A percentile compares a stretch with the other conserved stretches of the same genome.
Evolutionary conservation across 495 filamentous ascomycete species (phyloP).

Genomic region (Friedmanniomyces simplex): DNA sequence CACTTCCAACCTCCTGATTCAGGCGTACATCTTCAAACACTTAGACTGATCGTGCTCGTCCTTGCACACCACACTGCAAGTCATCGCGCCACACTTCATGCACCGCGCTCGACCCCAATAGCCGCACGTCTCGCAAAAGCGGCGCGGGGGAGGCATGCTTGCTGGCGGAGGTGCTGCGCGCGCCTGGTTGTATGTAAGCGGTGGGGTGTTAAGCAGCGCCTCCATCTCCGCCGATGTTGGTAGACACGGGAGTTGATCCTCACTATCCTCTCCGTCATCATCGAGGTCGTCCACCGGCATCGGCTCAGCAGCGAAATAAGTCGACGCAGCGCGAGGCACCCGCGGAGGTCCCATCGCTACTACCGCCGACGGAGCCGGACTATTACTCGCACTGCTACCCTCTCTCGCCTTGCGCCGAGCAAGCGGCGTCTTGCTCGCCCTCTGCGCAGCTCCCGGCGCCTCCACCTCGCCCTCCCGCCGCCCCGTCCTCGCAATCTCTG

Average conservation of each 20-base stretch:
- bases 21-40: conserved; percentile 42
- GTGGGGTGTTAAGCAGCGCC: conserved; percentile 56
- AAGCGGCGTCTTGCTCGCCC: conserved; percentile 24
- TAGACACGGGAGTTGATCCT: conserved; percentile 52
- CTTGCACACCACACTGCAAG: conserved; percentile 75
- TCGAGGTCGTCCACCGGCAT: conserved; percentile 14
- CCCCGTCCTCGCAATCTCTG: conserved; percentile 40
- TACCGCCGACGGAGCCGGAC: conserved; percentile 2
- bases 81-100: conserved; percentile 68
- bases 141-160: conserved; percentile 42
- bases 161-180: conserved; percentile 46
- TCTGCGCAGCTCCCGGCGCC: conserved; percentile 11
- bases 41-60: conserved; percentile 67
- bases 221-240: conserved; percentile 60
- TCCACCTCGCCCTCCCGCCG: conserved; percentile 13
- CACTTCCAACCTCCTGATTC: neutral
- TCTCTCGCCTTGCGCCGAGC: conserved; percentile 7
- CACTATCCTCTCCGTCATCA: conserved; percentile 34
- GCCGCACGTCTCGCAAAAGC: conserved; percentile 82
- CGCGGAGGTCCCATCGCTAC: neutral
- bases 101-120: conserved; percentile 86
- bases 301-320: neutral
- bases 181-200: conserved; percentile 70
- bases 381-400: conserved; percentile 14
- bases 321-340: neutral